Evolutionary conservation across 495 filamentous ascomycete species (phyloP), one percentile per base, ranked within the genome.

Genomic region (Trypethelium eluteriae): DNA sequence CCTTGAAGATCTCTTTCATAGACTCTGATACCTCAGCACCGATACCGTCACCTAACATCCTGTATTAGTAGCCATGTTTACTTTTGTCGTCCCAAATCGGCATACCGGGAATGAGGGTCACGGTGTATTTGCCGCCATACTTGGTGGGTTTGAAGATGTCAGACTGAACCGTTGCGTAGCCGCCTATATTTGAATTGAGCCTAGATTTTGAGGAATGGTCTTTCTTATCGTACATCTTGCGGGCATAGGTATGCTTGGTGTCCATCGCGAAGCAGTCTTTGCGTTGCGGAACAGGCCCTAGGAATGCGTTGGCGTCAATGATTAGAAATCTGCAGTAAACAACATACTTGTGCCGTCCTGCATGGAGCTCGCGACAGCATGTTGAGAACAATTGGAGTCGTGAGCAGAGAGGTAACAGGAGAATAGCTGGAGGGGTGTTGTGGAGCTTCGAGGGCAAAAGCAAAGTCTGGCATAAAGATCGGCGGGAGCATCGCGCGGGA

Each of bases 91-190:
- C 11, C 49, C 36, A 14, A 3, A 7, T 18, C 7, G 18, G 39
- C 79, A 70, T 83, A 89, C 87, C 93, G 72, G 94, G 94, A 78
- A 98, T 97, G 68, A 98, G 84, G 64, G 95, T 97, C 71, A 96
- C 93, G 18, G 95, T 98, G 85, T 98, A 98, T 82, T 98, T 98
- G 77, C 94, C 92, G 72, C 94, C 94, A 80, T 93, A 98, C 81
- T 98, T 98, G 74, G 94, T 96, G 65, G 94, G 94, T 84, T 96
- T 94, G 86, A 96, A 96, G 76, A 96, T 90, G 75, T 96, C 92
- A 70, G 87, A 85, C 79, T 90, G 85, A 66, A 95, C 81, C 49
- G 87, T 93, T 69, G 92, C 92, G 64, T 68, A 68, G 38, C 62
- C 61, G 7, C 69, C 62, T 66, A 38, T 53, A 66, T 47, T 32